Evolutionary conservation across 768 basidiomycete genomes (phyloP).

Genomic region (Mycena filopes): DNA sequence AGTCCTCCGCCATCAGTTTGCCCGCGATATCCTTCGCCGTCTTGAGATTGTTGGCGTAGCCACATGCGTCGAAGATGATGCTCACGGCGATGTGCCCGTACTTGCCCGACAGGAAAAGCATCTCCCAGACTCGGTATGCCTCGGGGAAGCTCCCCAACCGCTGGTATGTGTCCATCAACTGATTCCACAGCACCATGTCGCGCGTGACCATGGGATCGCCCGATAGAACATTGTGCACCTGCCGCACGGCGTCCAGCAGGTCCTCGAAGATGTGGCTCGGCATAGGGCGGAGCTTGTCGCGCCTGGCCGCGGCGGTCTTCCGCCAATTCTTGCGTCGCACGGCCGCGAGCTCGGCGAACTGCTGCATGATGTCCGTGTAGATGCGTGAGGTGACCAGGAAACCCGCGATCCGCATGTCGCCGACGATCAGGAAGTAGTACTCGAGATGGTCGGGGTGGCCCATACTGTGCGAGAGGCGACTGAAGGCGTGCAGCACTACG

Average conservation of each 20-base stretch:
- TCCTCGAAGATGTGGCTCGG: conserved; percentile 20
- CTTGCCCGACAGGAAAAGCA: conserved; percentile 66
- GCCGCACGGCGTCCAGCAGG: conserved; percentile 18
- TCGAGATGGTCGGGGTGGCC: conserved; percentile 29
- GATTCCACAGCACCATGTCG: conserved; percentile 75
- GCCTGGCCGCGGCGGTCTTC: not conserved
- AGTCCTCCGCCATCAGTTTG: conserved; percentile 61
- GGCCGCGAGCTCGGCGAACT: conserved; percentile 57
- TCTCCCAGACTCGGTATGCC: conserved; percentile 84
- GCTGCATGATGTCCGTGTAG: conserved; percentile 75
- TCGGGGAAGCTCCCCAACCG: conserved; percentile 77
- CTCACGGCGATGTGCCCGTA: conserved; percentile 76
- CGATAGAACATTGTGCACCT: conserved; percentile 52
- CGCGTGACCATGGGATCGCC: conserved; percentile 62
- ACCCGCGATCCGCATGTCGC: conserved; percentile 81
- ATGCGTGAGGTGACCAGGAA: conserved; percentile 65
- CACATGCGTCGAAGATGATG: conserved; percentile 89
- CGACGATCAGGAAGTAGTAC: conserved; percentile 79
- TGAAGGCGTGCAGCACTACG: conserved; percentile 72
- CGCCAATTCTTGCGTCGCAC: conserved; percentile 18
- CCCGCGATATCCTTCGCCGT: conserved; percentile 66
- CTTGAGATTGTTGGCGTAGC: conserved; percentile 61
- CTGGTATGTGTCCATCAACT: conserved; percentile 91
- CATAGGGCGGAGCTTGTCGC: not conserved
- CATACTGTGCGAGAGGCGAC: conserved; percentile 61